phyloP scores from a whole-genome alignment of 495 filamentous ascomycete genomes.

The Tuber borchii region DNA sequence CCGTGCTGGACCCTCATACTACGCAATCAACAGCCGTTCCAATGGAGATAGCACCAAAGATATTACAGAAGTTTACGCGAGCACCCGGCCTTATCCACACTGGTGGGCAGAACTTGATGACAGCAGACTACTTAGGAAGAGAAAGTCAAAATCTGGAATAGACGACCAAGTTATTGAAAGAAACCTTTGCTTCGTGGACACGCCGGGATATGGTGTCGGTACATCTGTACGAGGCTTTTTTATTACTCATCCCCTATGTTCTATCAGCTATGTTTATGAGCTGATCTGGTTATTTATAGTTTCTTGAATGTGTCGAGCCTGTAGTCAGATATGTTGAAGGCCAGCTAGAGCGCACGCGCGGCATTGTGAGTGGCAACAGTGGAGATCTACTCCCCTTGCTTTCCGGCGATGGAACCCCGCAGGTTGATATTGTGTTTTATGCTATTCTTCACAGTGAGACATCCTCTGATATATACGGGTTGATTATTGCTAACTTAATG shows the following conservation, averaged over 20 bases:
- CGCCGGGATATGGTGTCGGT: conserved; percentile 61
- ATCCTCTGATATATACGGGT: conserved; percentile 7
- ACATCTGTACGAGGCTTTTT: conserved; percentile 50
- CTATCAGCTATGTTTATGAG: neutral
- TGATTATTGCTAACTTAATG: conserved; percentile 25
- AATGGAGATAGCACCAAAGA: conserved; percentile 44
- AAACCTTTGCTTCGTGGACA: conserved; percentile 94
- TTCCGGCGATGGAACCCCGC: conserved; percentile 76
- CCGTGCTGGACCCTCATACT: conserved; percentile 34
- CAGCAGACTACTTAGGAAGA: conserved; percentile 58
- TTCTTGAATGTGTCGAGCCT: conserved; percentile 59
- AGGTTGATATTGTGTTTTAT: conserved; percentile 85
- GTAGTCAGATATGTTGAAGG: conserved; percentile 70
- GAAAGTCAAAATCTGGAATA: conserved; percentile 58
- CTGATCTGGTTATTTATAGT: conserved; percentile 41
- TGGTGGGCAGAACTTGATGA: conserved; percentile 95
- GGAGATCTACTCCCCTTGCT: conserved; percentile 72
- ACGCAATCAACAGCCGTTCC: conserved; percentile 26
- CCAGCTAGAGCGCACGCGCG: conserved; percentile 60
- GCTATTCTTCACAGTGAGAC: conserved; percentile 59
- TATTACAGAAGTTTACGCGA: conserved; percentile 82
- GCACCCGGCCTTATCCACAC: conserved; percentile 81
- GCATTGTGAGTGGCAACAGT: conserved; percentile 55
- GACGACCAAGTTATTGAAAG: conserved; percentile 80
- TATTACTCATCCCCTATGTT: conserved; percentile 10